A percentile compares a stretch with the other conserved stretches of the same genome.
Evolutionary conservation across 1,284 basidiomycete species (phyloP).

Genomic region (Abortiporus biennis): DNA sequence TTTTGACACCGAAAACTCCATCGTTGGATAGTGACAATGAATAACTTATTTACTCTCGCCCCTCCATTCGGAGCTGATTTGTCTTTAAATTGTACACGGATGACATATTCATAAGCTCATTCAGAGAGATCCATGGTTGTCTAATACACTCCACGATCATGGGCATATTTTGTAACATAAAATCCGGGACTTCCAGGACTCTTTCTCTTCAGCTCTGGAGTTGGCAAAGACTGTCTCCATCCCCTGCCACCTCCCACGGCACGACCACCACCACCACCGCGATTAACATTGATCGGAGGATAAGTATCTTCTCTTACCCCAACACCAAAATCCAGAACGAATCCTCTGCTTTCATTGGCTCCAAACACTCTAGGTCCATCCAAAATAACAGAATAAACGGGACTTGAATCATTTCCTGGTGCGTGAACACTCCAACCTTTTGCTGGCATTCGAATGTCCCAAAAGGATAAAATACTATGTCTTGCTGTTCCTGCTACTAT

Average conservation of each 20-base stretch:
- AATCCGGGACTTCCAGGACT: constrained; percentile 34
- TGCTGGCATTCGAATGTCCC: constrained; percentile 60
- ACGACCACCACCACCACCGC: too few species aligned
- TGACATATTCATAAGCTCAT: too few species aligned
- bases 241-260: constrained; percentile 4
- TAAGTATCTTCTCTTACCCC: constrained; percentile 52
- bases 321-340: constrained; percentile 72
- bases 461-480: constrained; percentile 70
- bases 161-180: constrained; percentile 37
- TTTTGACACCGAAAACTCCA: too few species aligned
- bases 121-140: too few species aligned
- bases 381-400: constrained; percentile 63
- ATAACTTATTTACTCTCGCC: too few species aligned
- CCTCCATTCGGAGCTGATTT: too few species aligned
- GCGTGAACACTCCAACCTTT: constrained; percentile 70
- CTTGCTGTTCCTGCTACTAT: constrained; percentile 69
- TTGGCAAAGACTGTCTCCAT: neutral
- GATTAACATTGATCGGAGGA: constrained; percentile 36
- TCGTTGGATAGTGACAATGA: too few species aligned
- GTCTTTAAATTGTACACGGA: too few species aligned
- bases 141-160: too few species aligned
- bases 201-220: constrained; percentile 36
- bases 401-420: constrained; percentile 67
- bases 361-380: constrained; percentile 74
- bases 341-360: constrained; percentile 64